Conservation (phyloP, 164 flowering plant species). For the Kalanchoe fedtschenkoi region DNA sequence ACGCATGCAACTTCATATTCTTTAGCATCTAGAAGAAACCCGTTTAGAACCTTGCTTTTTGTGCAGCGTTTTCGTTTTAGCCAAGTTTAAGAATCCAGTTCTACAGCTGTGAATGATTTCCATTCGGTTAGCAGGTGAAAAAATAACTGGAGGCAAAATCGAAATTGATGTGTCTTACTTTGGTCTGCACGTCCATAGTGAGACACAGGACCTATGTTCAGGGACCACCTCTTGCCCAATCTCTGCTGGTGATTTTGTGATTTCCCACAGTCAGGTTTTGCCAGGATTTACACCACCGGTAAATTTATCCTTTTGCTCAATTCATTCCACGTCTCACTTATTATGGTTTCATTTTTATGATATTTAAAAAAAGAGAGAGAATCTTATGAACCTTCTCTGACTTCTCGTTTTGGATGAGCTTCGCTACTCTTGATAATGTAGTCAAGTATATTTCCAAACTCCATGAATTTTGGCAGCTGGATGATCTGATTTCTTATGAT, state of each 20-base stretch:
- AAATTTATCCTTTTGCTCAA: neutral
- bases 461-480: neutral
- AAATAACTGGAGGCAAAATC: slow-evolving; percentile 4
- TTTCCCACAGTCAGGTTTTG: slow-evolving; percentile 10
- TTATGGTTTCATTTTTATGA: neutral
- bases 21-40: neutral
- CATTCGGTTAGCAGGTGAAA: neutral
- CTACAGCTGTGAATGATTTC: neutral
- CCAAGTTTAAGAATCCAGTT: neutral
- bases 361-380: neutral
- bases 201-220: neutral
- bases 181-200: neutral
- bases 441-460: neutral
- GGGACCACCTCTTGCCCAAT: neutral
- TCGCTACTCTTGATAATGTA: neutral
- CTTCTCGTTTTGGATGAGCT: neutral
- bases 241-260: slow-evolving; percentile 9
- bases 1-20: neutral
- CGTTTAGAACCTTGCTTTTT: neutral
- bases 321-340: neutral
- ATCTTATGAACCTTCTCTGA: neutral
- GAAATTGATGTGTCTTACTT: slow-evolving; percentile 1
- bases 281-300: slow-evolving; percentile 8
- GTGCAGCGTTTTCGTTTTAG: neutral
- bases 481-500: too few relatives aligned